These are phyloP conservation scores for Saturnispora besseyi DNA, from an alignment of 805 yeast genomes.

Conservation along the genomic window DNA sequence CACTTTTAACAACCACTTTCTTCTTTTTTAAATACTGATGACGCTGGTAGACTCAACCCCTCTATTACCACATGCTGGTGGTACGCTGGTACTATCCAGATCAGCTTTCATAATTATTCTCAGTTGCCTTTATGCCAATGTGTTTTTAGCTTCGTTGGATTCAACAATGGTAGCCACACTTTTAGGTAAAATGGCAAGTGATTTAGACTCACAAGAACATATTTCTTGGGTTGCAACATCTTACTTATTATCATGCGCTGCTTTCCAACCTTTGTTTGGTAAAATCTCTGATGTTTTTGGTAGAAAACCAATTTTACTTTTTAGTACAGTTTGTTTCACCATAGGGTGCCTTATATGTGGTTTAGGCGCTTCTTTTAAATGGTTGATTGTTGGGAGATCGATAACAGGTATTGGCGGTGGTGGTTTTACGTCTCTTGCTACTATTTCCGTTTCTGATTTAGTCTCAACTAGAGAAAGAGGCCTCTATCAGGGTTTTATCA, in stretches of 20 bases:
- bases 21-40: not conserved
- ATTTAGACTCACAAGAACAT: constrained; percentile 36
- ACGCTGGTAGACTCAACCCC: constrained; percentile 3
- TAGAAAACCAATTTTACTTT: constrained; percentile 31
- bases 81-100: not conserved
- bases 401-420: constrained; percentile 87
- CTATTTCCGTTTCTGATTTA: constrained; percentile 69
- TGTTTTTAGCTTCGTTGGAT: constrained; percentile 41
- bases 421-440: constrained; percentile 66
- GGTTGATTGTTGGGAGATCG: constrained; percentile 48
- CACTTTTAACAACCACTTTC: not conserved
- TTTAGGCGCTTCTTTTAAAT: constrained; percentile 32
- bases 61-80: not conserved
- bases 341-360: constrained; percentile 37
- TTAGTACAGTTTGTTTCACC: constrained; percentile 27
- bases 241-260: constrained; percentile 34
- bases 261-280: constrained; percentile 49
- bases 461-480: constrained; percentile 74
- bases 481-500: constrained; percentile 73
- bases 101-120: constrained; percentile 11
- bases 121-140: constrained; percentile 19
- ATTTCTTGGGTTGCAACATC: constrained; percentile 36
- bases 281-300: constrained; percentile 48
- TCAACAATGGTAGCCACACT: constrained; percentile 48
- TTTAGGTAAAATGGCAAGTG: constrained; percentile 42